These are phyloP conservation scores for Xylaria bambusicola DNA, from an alignment of 495 filamentous ascomycete genomes.

Conservation along the genomic window DNA sequence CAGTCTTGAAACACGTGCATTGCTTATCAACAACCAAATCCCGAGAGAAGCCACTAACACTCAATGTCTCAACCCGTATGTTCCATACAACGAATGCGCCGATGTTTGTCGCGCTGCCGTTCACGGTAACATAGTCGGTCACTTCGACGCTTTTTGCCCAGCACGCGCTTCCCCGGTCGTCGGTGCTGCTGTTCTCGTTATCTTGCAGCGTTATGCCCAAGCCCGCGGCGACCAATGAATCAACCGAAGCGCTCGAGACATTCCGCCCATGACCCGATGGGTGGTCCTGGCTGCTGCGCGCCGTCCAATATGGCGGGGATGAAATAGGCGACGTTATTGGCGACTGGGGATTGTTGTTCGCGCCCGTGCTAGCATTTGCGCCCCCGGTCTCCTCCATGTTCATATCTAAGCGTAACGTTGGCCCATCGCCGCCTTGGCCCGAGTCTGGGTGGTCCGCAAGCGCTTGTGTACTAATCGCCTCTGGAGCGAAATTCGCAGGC, in stretches of 20 bases:
- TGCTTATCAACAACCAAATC: no score
- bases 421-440: background rate
- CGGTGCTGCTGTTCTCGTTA: slow-evolving; percentile 48
- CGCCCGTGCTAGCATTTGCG: background rate
- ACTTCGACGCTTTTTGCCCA: slow-evolving; percentile 59
- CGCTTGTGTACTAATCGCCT: background rate
- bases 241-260: slow-evolving; percentile 45
- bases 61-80: slow-evolving; percentile 54
- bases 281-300: slow-evolving; percentile 24
- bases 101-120: slow-evolving; percentile 51
- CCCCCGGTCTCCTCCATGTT: background rate
- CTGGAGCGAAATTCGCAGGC: background rate
- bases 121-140: slow-evolving; percentile 52
- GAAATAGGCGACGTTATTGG: slow-evolving; percentile 20
- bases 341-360: background rate
- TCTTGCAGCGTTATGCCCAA: slow-evolving; percentile 54
- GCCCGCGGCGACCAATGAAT: slow-evolving; percentile 43
- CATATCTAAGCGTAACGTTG: slow-evolving; percentile 5
- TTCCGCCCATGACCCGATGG: slow-evolving; percentile 25
- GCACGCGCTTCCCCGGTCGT: slow-evolving; percentile 53
- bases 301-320: slow-evolving; percentile 37
- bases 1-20: no score
- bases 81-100: slow-evolving; percentile 62
- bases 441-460: background rate
- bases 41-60: slow-evolving; percentile 31